Evolutionary conservation across 1,284 basidiomycete species (phyloP).

Genomic region (Crepidotus sp.): DNA sequence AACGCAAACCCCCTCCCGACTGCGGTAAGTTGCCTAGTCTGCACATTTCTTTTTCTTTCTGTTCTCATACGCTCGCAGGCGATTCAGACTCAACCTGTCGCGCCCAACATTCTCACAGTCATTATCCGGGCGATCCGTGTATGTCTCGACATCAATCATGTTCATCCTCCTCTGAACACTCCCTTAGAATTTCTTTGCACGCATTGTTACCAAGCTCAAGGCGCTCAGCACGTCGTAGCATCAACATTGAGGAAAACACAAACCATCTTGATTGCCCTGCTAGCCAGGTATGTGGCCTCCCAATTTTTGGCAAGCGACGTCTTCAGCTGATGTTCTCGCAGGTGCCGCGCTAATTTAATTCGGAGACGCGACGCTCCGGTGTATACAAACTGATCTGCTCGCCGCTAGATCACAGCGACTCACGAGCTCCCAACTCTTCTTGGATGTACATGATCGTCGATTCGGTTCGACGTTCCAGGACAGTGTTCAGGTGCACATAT

Average conservation of each 20-base stretch:
- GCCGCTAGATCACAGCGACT: not conserved
- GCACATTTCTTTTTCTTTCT: not conserved
- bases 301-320: not conserved
- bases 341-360: not conserved
- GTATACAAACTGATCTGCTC: not conserved
- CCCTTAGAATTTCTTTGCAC: constrained; percentile 2
- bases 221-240: not conserved
- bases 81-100: not conserved
- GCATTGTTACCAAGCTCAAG: not conserved
- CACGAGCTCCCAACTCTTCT: not conserved
- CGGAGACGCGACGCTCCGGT: not conserved
- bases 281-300: not conserved
- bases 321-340: not conserved
- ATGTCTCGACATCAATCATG: not conserved
- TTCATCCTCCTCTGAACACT: not conserved
- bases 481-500: not conserved
- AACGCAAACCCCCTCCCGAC: not conserved
- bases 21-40: not conserved
- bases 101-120: not conserved
- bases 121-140: constrained; percentile 3
- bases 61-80: not conserved
- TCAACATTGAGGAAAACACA: not conserved
- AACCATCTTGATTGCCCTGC: not conserved
- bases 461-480: not conserved
- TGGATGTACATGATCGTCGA: not conserved